These are phyloP conservation scores for Spinellus fusiger DNA, from an alignment of 192 early-diverging fungal species.

Conservation along the genomic window DNA sequence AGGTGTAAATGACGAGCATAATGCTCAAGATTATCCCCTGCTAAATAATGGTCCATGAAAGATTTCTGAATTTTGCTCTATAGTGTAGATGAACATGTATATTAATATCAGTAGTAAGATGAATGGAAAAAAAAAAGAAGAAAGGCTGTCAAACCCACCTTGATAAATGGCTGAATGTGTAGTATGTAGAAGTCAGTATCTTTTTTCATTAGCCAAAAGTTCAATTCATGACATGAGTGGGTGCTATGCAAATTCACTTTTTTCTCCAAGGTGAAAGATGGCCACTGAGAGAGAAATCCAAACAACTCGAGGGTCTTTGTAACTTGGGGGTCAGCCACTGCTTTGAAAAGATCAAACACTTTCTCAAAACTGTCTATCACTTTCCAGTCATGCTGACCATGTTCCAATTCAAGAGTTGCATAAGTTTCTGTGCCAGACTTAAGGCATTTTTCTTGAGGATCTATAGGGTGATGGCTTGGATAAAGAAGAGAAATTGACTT, in stretches of 20 bases:
- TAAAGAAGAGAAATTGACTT: slow-evolving; percentile 5
- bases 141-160: no score
- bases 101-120: background rate
- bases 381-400: slow-evolving; percentile 12
- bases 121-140: background rate
- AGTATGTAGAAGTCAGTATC: slow-evolving; percentile 36
- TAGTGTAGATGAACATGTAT: background rate
- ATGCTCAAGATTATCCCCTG: slow-evolving; percentile 26
- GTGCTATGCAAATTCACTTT: slow-evolving; percentile 34
- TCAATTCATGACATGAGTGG: slow-evolving; percentile 39
- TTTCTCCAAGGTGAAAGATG: slow-evolving; percentile 3
- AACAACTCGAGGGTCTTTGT: background rate
- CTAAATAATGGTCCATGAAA: slow-evolving; percentile 41
- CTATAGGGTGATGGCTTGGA: background rate
- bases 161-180: slow-evolving; percentile 29
- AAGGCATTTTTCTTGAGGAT: background rate
- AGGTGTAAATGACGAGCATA: slow-evolving; percentile 21
- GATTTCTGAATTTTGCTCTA: slow-evolving; percentile 44
- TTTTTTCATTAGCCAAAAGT: slow-evolving; percentile 43
- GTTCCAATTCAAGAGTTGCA: background rate
- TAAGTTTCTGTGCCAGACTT: background rate
- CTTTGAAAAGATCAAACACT: slow-evolving; percentile 5
- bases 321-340: background rate
- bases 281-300: slow-evolving; percentile 34
- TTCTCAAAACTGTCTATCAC: slow-evolving; percentile 19